Evolutionary conservation across 257 asterid species (phyloP).

Genomic region (Orobanche coerulescens): DNA sequence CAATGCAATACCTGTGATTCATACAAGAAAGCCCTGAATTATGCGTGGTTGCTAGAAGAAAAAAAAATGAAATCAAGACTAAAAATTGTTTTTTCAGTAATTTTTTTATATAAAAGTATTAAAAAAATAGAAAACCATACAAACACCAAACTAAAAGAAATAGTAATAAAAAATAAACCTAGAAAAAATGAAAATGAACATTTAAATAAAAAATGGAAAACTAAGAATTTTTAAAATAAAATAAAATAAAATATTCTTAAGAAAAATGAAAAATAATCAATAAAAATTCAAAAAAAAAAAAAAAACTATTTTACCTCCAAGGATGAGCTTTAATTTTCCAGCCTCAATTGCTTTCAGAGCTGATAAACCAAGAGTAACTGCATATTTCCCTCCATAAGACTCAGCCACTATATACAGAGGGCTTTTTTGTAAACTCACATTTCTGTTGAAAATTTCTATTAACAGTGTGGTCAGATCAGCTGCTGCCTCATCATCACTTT

Average conservation of each 20-base stretch:
- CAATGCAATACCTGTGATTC: slow-evolving; percentile 45
- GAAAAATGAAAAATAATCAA: no score
- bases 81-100: no score
- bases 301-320: slow-evolving; percentile 45
- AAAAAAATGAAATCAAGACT: neutral
- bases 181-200: no score
- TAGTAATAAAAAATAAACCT: no score
- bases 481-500: slow-evolving; percentile 67
- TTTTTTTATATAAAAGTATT: no score
- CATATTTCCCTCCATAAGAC: slow-evolving; percentile 83
- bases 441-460: slow-evolving; percentile 49
- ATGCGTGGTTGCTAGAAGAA: no score
- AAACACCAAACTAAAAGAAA: no score
- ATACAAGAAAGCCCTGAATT: neutral
- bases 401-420: slow-evolving; percentile 75
- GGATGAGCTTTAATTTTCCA: slow-evolving; percentile 57
- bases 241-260: no score
- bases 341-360: slow-evolving; percentile 57
- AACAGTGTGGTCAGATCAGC: slow-evolving; percentile 56
- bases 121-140: no score
- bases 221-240: no score
- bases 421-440: slow-evolving; percentile 44
- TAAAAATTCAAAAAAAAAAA: no score
- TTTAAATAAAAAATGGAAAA: no score
- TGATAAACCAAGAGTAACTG: slow-evolving; percentile 74